These are phyloP conservation scores for Arthrobotrys entomopaga DNA, from an alignment of 2,329 filamentous ascomycete genomes.

Conservation along the genomic window DNA sequence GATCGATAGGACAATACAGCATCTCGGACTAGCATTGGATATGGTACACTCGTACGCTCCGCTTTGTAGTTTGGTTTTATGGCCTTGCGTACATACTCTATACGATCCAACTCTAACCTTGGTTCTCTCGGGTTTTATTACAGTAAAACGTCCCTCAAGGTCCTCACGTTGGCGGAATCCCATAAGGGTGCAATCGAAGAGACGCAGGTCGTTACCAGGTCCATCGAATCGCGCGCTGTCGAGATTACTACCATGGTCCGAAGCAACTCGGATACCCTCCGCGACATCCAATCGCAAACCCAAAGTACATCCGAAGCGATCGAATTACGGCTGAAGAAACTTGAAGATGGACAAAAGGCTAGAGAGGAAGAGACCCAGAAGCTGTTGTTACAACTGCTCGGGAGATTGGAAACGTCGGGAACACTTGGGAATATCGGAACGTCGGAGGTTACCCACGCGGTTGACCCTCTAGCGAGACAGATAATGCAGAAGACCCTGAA, in stretches of 20 bases:
- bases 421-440: constrained; percentile 17
- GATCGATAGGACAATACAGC: constrained; percentile 49
- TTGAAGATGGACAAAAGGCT: constrained; percentile 22
- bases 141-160: constrained; percentile 53
- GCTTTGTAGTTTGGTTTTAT: constrained; percentile 49
- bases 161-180: constrained; percentile 34
- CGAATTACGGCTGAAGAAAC: constrained; percentile 25
- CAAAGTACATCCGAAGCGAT: constrained; percentile 19
- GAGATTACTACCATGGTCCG: constrained; percentile 34
- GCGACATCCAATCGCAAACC: constrained; percentile 14
- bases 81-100: background rate
- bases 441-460: constrained; percentile 33
- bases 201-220: constrained; percentile 9
- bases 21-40: constrained; percentile 42
- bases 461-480: constrained; percentile 37
- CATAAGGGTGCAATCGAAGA: constrained; percentile 31
- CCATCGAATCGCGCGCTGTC: constrained; percentile 40
- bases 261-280: constrained; percentile 25
- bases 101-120: constrained; percentile 4
- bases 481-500: constrained; percentile 48
- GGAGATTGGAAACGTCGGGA: constrained; percentile 29
- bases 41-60: constrained; percentile 54
- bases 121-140: background rate
- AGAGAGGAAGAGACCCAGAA: constrained; percentile 47
- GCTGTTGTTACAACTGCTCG: constrained; percentile 36